Base-by-base conservation (phyloP, 345 rosid species). In the Melastoma malabathricum region DNA sequence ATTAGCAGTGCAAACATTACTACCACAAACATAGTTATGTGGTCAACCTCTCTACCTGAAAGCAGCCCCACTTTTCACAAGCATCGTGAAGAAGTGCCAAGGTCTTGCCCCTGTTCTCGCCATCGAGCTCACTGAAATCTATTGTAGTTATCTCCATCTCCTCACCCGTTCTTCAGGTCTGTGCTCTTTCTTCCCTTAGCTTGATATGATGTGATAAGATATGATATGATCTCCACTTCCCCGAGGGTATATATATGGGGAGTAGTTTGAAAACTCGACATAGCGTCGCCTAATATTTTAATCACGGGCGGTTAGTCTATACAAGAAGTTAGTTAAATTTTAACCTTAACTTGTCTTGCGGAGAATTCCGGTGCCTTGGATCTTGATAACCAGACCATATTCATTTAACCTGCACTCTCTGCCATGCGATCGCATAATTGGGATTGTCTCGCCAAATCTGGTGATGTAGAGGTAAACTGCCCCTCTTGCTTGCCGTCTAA, bases 61-160 rank as follows among this genome's bases (percentile, higher is more conserved):
- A 79, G 75, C 72, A 85, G 18, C 97, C 95, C 89, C 87, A 83
- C 60, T 85, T 75, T 73, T 79, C 82, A 56, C 95, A 85, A 55
- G 93, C 97, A 61, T 83, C 72, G 19, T 83, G 79, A 56, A 89
- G 89, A 60, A 58, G 65, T 15, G 82, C 74, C 92, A 82, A 72
- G 12, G 78, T 77, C 54, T 75, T 66, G 77, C 65, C 62, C 65
- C 74, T 77, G 50, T 72, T 77, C 56, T 79, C 81, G 12, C 95
- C 89, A 50, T 75, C 68, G 20, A 85, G 68, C 44, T 82, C 76
- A 46, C 71, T 63, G 20, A 89, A 72, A 75, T 85, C 76, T 25
- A 83, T 79, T 29, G 72, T 54, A 12, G 86, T 92, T 58, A 81
- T 77, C 68, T 83, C 84, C 83, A 79, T 79, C 51, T 50, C 56